Conservation (phyloP, 768 basidiomycete species). For the Rubroboletus pulcherrimus region DNA sequence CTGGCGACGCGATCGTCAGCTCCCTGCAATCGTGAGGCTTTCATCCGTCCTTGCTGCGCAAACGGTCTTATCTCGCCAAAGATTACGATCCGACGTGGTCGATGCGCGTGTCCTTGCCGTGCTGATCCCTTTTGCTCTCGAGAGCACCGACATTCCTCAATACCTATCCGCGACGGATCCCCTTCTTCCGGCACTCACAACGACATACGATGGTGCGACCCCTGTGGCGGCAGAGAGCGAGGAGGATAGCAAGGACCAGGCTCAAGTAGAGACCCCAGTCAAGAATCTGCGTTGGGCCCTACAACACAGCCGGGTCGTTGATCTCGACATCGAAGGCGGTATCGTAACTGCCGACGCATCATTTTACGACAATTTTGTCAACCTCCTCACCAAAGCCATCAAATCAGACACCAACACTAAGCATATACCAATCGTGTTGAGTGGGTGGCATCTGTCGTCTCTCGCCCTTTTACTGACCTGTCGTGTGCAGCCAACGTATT, state of each 20-base stretch:
- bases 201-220: conserved; percentile 50
- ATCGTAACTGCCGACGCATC: conserved; percentile 45
- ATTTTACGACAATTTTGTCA: conserved; percentile 65
- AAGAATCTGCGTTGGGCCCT: conserved; percentile 66
- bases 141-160: conserved; percentile 40
- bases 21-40: conserved; percentile 38
- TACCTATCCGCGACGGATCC: conserved; percentile 25
- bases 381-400: conserved; percentile 63
- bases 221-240: conserved; percentile 31
- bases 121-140: conserved; percentile 58
- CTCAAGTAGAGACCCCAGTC: conserved; percentile 38
- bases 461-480: background rate
- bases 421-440: conserved; percentile 60
- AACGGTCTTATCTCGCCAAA: conserved; percentile 4
- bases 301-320: conserved; percentile 56
- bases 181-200: conserved; percentile 39
- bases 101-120: conserved; percentile 50
- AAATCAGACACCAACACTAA: conserved; percentile 23
- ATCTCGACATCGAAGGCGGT: conserved; percentile 62
- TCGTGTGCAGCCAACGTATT: conserved; percentile 62
- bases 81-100: conserved; percentile 14
- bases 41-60: background rate
- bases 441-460: conserved; percentile 34
- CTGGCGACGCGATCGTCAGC: conserved; percentile 38
- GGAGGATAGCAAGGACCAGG: conserved; percentile 10